These are phyloP conservation scores for Fraxinus albicans DNA, from an alignment of 305 asterid species.

Conservation along the genomic window DNA sequence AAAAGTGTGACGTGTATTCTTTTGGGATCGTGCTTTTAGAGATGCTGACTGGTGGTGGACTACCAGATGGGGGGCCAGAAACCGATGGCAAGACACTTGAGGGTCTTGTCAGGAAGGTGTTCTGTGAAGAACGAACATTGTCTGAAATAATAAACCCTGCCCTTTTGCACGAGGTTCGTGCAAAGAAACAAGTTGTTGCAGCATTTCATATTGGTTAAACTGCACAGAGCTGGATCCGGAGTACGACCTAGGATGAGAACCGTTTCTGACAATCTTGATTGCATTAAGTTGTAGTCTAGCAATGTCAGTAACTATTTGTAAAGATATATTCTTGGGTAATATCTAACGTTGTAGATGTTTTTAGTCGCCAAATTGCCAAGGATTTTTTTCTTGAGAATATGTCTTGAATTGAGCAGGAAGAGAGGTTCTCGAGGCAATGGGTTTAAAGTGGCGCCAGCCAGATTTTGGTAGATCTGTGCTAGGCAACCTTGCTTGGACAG, in stretches of 20 bases:
- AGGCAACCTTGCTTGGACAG: neutral
- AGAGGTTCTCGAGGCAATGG: neutral
- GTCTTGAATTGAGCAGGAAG: neutral
- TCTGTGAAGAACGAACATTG: constrained; percentile 68
- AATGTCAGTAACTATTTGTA: neutral
- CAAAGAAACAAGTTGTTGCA: constrained; percentile 85
- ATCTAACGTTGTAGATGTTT: neutral
- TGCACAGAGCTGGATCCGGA: constrained; percentile 85
- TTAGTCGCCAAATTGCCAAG: neutral
- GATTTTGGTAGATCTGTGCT: neutral
- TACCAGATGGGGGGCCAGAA: constrained; percentile 37
- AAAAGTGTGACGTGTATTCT: constrained; percentile 77
- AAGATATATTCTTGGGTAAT: neutral
- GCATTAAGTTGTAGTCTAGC: constrained; percentile 41
- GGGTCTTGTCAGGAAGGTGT: constrained; percentile 63
- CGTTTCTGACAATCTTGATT: constrained; percentile 75
- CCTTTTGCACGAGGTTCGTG: constrained; percentile 72
- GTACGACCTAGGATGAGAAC: constrained; percentile 84
- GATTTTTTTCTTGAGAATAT: neutral
- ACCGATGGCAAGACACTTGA: constrained; percentile 60
- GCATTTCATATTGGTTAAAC: constrained; percentile 65
- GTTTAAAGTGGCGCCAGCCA: neutral
- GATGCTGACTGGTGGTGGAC: constrained; percentile 62
- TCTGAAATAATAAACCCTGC: constrained; percentile 76
- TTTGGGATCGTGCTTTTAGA: constrained; percentile 81